Conservation (phyloP, 2,329 filamentous ascomycete genomes). For the Hymenoscyphus occultus region DNA sequence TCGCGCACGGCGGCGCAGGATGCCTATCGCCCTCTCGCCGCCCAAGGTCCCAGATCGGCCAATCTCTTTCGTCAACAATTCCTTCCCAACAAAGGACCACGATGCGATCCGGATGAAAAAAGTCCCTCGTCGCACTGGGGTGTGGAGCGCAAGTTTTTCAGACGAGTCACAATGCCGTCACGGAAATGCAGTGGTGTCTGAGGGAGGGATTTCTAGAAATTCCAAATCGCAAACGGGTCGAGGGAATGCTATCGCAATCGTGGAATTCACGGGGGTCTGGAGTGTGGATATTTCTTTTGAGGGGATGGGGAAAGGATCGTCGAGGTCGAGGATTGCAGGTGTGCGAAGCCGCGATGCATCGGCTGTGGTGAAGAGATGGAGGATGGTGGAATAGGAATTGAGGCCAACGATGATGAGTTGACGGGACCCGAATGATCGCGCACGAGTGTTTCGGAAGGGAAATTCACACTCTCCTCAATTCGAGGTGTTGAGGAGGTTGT, state of each 20-base stretch:
- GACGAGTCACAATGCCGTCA: conserved; percentile 25
- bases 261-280: neutral
- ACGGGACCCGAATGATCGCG: conserved; percentile 1
- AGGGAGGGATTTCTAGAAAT: neutral
- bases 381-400: conserved; percentile 1
- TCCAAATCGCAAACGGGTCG: neutral
- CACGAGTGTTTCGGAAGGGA: conserved; percentile 14
- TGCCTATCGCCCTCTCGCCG: conserved; percentile 25
- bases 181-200: neutral
- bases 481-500: neutral
- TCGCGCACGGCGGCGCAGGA: conserved; percentile 31
- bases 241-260: neutral
- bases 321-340: conserved; percentile 1
- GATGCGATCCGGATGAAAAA: conserved; percentile 18
- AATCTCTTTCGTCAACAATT: conserved; percentile 4
- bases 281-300: neutral
- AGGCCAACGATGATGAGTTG: neutral
- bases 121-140: conserved; percentile 24
- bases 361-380: neutral
- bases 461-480: conserved; percentile 5
- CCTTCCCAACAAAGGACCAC: conserved; percentile 2
- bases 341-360: neutral
- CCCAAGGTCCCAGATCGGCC: conserved; percentile 17
- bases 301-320: neutral
- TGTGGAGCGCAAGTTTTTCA: conserved; percentile 29